Evolutionary conservation across 1,139 yeast species (phyloP).

Genomic region (Keqinozyma sinolaborantium): DNA sequence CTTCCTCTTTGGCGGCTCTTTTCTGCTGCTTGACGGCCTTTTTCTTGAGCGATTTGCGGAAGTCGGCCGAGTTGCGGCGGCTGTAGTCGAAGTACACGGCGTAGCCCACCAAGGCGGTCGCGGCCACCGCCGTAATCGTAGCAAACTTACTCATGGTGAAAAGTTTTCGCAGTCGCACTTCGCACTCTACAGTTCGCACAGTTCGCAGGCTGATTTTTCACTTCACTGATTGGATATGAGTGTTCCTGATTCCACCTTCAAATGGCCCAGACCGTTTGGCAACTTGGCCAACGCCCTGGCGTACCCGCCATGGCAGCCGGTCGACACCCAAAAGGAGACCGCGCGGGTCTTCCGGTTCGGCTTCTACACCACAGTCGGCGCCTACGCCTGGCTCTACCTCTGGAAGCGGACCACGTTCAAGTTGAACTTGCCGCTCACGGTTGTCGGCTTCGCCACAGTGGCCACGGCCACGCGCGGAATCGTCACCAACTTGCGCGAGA

Average conservation of each 20-base stretch:
- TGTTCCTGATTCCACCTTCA: conserved; percentile 42
- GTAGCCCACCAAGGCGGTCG: conserved; percentile 64
- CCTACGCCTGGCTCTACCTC: conserved; percentile 46
- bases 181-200: too few species aligned
- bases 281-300: conserved; percentile 38
- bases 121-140: conserved; percentile 49
- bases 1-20: conserved; percentile 52
- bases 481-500: conserved; percentile 43
- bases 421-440: conserved; percentile 37
- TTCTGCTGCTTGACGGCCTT: conserved; percentile 58
- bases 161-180: background rate
- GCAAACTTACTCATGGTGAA: conserved; percentile 39
- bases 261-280: conserved; percentile 43
- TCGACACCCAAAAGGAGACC: conserved; percentile 43
- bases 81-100: conserved; percentile 87
- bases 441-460: conserved; percentile 40
- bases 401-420: conserved; percentile 48
- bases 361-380: conserved; percentile 45
- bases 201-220: too few species aligned
- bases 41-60: conserved; percentile 72
- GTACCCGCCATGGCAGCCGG: conserved; percentile 44
- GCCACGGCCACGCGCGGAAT: conserved; percentile 41
- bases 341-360: conserved; percentile 36
- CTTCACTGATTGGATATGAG: too few species aligned
- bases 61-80: conserved; percentile 78